Percentiles rank a stretch among this genome's conserved stretches.
These are phyloP conservation scores for Myxozyma lipomycoides DNA, from an alignment of 805 yeast species.

Conservation along the genomic window DNA sequence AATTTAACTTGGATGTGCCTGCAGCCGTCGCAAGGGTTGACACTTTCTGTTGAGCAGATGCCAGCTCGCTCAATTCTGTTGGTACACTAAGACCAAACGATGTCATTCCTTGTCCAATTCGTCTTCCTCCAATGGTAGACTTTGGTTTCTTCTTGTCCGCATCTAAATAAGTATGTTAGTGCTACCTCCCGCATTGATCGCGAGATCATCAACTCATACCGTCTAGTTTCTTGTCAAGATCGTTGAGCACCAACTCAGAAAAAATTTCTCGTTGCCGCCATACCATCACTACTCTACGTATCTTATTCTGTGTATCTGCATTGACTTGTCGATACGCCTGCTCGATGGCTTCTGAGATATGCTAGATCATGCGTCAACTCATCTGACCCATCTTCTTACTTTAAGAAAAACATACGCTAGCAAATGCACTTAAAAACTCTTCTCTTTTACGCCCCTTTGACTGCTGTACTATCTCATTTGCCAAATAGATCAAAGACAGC, in stretches of 20 bases:
- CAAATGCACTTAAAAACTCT: constrained; percentile 58
- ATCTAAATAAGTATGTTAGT: constrained; percentile 1
- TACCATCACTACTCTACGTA: constrained; percentile 57
- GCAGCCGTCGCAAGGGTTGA: not conserved
- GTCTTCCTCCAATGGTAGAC: constrained; percentile 15
- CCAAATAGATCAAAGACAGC: constrained; percentile 61
- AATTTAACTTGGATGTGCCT: not conserved
- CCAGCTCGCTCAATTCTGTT: constrained; percentile 23
- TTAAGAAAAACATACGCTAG: constrained; percentile 35
- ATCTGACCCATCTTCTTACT: not conserved
- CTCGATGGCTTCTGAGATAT: constrained; percentile 39
- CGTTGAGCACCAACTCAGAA: constrained; percentile 34
- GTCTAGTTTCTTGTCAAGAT: constrained; percentile 33
- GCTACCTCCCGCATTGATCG: not conserved
- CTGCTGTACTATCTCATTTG: constrained; percentile 80
- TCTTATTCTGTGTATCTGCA: constrained; percentile 47
- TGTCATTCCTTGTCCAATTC: constrained; percentile 25
- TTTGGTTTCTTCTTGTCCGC: constrained; percentile 19
- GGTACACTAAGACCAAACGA: constrained; percentile 23
- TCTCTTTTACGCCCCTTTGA: constrained; percentile 58
- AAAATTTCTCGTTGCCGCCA: constrained; percentile 64
- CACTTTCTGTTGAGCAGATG: constrained; percentile 8
- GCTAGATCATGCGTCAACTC: constrained; percentile 12
- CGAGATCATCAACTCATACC: constrained; percentile 4
- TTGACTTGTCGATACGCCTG: constrained; percentile 40